Evolutionary conservation across 2,329 filamentous ascomycete genomes (phyloP).

Genomic region (Cadophora sp.): DNA sequence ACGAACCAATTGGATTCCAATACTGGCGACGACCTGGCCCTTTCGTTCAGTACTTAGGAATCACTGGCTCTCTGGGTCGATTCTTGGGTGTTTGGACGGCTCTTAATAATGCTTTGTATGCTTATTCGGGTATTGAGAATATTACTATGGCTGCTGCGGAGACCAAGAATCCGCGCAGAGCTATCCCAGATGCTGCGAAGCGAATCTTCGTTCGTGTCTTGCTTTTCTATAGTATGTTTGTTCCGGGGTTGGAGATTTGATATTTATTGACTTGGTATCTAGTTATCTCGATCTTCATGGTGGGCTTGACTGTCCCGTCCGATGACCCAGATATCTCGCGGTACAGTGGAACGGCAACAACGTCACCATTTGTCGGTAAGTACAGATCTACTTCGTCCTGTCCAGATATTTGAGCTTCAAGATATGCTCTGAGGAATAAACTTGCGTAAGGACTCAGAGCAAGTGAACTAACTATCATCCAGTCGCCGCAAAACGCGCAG

Average conservation of each 20-base stretch:
- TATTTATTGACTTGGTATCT: neutral
- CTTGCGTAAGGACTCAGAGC: neutral
- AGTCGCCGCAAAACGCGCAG: conserved; percentile 71
- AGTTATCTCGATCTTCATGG: conserved; percentile 50
- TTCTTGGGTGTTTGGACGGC: conserved; percentile 60
- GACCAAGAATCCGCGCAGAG: conserved; percentile 57
- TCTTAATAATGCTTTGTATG: conserved; percentile 54
- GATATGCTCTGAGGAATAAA: neutral
- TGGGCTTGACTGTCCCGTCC: conserved; percentile 64
- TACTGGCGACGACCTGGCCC: conserved; percentile 75
- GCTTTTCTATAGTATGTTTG: conserved; percentile 54
- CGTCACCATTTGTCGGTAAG: conserved; percentile 67
- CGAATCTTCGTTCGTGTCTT: conserved; percentile 62
- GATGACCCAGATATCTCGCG: conserved; percentile 54
- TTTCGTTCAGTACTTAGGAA: conserved; percentile 73
- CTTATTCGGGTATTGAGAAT: conserved; percentile 54
- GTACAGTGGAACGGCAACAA: conserved; percentile 52
- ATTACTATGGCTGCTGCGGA: conserved; percentile 63
- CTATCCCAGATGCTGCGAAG: conserved; percentile 58
- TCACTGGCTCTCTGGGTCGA: conserved; percentile 59
- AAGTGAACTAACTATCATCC: neutral
- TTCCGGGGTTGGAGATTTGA: neutral
- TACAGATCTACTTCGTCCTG: neutral
- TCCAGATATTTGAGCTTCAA: neutral
- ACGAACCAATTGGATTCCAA: conserved; percentile 67